Evolutionary conservation across 805 yeast genomes (phyloP).

Genomic region (Starmerella powellii): DNA sequence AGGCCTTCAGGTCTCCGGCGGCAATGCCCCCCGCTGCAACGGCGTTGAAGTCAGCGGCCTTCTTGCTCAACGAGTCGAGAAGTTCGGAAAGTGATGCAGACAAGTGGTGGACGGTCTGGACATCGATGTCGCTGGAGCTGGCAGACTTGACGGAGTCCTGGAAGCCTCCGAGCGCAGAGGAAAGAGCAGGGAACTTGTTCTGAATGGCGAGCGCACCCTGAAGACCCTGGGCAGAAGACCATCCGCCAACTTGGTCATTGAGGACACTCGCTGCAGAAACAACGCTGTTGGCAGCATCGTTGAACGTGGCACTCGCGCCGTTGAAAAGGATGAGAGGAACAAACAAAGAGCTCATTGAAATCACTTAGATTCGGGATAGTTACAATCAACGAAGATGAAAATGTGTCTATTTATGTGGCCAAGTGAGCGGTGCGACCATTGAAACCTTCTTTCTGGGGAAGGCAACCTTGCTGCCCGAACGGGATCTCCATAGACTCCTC

Average conservation of each 20-base stretch:
- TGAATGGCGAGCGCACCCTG: slow-evolving; percentile 27
- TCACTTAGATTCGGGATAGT: too few relatives aligned
- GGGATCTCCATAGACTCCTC: too few relatives aligned
- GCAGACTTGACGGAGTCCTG: slow-evolving; percentile 6
- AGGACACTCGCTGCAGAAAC: slow-evolving; percentile 17
- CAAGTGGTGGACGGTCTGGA: slow-evolving; percentile 11
- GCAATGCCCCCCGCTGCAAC: slow-evolving; percentile 23
- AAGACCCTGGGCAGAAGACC: slow-evolving; percentile 21
- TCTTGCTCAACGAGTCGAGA: slow-evolving; percentile 19
- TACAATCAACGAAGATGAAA: too few relatives aligned
- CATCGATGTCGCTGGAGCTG: slow-evolving; percentile 13
- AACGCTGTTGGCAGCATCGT: slow-evolving; percentile 2
- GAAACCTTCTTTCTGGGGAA: too few relatives aligned
- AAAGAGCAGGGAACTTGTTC: slow-evolving; percentile 20
- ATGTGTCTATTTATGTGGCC: too few relatives aligned
- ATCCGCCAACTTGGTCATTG: slow-evolving; percentile 10
- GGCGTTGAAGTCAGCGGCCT: slow-evolving; percentile 23
- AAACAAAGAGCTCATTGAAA: background rate
- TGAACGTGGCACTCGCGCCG: background rate
- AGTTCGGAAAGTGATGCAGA: slow-evolving; percentile 17
- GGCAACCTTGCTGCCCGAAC: too few relatives aligned
- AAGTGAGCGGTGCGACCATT: too few relatives aligned
- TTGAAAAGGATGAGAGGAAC: background rate
- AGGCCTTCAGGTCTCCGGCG: slow-evolving; percentile 19
- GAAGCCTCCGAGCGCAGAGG: slow-evolving; percentile 17